Evolutionary conservation across 1,284 basidiomycete genomes (phyloP).

Genomic region (Porodaedalea pini): DNA sequence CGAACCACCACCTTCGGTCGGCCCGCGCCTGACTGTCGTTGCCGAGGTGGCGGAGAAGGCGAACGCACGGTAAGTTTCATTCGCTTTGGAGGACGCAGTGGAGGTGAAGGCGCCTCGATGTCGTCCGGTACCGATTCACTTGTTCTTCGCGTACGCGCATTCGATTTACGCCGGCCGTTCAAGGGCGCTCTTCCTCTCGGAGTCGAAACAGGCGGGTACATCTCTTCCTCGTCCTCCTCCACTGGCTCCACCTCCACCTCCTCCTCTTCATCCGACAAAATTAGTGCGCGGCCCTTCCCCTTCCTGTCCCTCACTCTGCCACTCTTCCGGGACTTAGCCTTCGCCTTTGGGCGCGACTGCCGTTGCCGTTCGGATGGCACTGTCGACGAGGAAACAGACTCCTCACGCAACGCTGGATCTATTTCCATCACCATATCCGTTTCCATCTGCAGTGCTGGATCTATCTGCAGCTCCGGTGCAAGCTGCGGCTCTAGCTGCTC

Average conservation of each 20-base stretch:
- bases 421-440: constrained; percentile 15
- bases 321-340: constrained; percentile 33
- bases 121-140: constrained; percentile 16
- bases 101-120: constrained; percentile 12
- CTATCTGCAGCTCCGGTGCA: constrained; percentile 14
- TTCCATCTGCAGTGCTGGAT: constrained; percentile 14
- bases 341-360: constrained; percentile 18
- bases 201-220: constrained; percentile 1
- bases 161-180: constrained; percentile 4
- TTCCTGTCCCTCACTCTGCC: constrained; percentile 27
- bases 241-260: constrained; percentile 31
- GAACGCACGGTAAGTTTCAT: constrained; percentile 19
- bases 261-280: constrained; percentile 15
- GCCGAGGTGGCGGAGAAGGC: constrained; percentile 32
- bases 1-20: constrained; percentile 42
- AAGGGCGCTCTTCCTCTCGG: constrained; percentile 1
- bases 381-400: constrained; percentile 53
- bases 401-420: constrained; percentile 29
- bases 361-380: constrained; percentile 25
- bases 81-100: constrained; percentile 16
- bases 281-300: constrained; percentile 23
- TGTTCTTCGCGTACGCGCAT: constrained; percentile 10
- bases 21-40: constrained; percentile 29
- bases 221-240: constrained; percentile 24
- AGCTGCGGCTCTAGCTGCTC: background rate